Percentiles rank a stretch among this genome's conserved stretches.
Evolutionary conservation across 2,329 filamentous ascomycete genomes (phyloP).

Genomic region (Calycina herbarum): DNA sequence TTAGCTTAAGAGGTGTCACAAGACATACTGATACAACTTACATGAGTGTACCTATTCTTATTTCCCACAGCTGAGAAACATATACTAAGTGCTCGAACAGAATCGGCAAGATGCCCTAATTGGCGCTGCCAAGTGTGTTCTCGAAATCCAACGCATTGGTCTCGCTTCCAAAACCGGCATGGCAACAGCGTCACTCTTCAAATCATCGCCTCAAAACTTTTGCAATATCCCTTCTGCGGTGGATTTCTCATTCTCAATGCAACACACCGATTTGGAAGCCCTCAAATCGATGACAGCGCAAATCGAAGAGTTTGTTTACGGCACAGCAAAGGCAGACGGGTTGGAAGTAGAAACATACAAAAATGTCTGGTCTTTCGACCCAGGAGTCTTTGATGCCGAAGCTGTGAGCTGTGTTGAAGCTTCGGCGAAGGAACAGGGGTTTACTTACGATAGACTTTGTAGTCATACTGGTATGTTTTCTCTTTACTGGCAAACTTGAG

Average conservation of each 20-base stretch:
- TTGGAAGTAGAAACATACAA: slow-evolving; percentile 56
- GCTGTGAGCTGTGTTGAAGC: slow-evolving; percentile 57
- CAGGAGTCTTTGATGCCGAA: slow-evolving; percentile 31
- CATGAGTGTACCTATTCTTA: slow-evolving; percentile 41
- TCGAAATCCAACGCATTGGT: slow-evolving; percentile 61
- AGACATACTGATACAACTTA: slow-evolving; percentile 20
- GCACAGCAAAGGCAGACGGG: slow-evolving; percentile 56
- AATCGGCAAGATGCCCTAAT: slow-evolving; percentile 66
- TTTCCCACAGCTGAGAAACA: too few relatives aligned
- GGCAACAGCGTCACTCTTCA: slow-evolving; percentile 68
- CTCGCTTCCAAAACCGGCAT: slow-evolving; percentile 53
- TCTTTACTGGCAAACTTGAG: background rate
- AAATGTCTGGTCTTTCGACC: slow-evolving; percentile 46
- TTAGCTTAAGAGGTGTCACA: slow-evolving; percentile 53
- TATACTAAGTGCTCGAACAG: too few relatives aligned
- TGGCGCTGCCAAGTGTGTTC: slow-evolving; percentile 63
- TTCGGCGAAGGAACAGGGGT: slow-evolving; percentile 49
- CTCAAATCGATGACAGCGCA: slow-evolving; percentile 56
- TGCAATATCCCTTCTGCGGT: slow-evolving; percentile 70
- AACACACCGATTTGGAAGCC: slow-evolving; percentile 53
- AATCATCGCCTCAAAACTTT: slow-evolving; percentile 62
- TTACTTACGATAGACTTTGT: slow-evolving; percentile 13
- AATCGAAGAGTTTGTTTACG: slow-evolving; percentile 55
- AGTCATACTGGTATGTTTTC: slow-evolving; percentile 39
- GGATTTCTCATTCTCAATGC: slow-evolving; percentile 65